These are phyloP conservation scores for Verticillium dahliae DNA, from an alignment of 2,329 filamentous ascomycete species.

Conservation along the genomic window DNA sequence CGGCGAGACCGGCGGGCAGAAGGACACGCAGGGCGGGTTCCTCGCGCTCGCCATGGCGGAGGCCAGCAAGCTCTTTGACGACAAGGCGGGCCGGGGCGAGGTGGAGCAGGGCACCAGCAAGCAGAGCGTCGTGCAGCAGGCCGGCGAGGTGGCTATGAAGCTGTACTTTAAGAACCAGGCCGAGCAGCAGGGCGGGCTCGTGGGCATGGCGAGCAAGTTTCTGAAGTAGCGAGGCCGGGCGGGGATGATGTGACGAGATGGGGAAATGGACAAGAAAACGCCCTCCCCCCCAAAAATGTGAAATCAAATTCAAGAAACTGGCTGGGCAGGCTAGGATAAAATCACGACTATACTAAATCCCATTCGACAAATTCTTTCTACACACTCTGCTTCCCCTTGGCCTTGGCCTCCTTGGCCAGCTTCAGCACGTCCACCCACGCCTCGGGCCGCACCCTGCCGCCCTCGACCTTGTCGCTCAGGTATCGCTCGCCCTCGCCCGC, in stretches of 20 bases:
- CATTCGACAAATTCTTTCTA: background rate
- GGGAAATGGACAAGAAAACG: background rate
- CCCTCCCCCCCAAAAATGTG: no score
- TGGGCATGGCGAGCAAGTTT: constrained; percentile 42
- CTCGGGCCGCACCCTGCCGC: constrained; percentile 41
- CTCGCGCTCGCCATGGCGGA: constrained; percentile 83
- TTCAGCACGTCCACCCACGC: constrained; percentile 54
- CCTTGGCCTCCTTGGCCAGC: constrained; percentile 19
- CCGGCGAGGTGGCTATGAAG: constrained; percentile 82
- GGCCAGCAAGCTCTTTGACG: constrained; percentile 66
- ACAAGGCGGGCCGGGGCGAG: constrained; percentile 47
- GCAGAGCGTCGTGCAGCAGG: constrained; percentile 71
- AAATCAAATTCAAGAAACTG: background rate
- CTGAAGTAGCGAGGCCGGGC: constrained; percentile 19
- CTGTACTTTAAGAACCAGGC: constrained; percentile 80
- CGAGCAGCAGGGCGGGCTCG: constrained; percentile 39
- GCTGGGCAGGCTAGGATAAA: background rate
- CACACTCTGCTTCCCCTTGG: background rate
- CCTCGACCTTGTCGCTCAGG: constrained; percentile 38
- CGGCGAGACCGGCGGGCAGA: constrained; percentile 36
- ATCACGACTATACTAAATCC: background rate
- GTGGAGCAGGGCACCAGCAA: constrained; percentile 60
- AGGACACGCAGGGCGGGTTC: constrained; percentile 67
- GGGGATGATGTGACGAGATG: background rate
- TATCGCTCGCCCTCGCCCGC: constrained; percentile 51